Conservation (phyloP, 1,284 basidiomycete genomes). For the Cerrena zonata region DNA sequence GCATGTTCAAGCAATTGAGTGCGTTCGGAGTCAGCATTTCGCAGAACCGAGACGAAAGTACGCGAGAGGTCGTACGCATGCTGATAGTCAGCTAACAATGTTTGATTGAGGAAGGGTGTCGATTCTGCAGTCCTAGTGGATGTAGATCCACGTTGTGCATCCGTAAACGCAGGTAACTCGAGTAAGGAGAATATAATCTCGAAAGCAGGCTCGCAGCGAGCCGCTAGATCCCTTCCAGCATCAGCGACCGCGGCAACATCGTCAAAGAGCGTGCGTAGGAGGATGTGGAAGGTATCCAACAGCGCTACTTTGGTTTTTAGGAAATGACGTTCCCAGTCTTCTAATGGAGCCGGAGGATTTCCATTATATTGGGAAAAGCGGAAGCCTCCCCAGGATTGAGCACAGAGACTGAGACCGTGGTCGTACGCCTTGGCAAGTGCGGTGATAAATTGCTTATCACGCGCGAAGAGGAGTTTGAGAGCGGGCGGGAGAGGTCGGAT, state of each 20-base stretch:
- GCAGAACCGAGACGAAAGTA: slow-evolving; percentile 42
- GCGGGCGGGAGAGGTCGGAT: slow-evolving; percentile 45
- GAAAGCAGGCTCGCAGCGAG: slow-evolving; percentile 48
- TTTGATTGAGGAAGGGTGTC: slow-evolving; percentile 59
- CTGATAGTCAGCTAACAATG: slow-evolving; percentile 67
- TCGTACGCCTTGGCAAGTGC: slow-evolving; percentile 57
- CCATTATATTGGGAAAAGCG: slow-evolving; percentile 29
- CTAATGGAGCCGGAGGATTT: slow-evolving; percentile 30
- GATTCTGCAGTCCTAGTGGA: slow-evolving; percentile 11
- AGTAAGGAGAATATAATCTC: slow-evolving; percentile 54
- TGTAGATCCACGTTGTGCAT: slow-evolving; percentile 2
- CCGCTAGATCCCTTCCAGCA: slow-evolving; percentile 36
- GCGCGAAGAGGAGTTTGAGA: slow-evolving; percentile 45
- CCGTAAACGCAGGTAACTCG: slow-evolving; percentile 34
- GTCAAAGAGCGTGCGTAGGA: slow-evolving; percentile 45
- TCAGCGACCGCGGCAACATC: slow-evolving; percentile 36
- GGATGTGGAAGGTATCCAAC: slow-evolving; percentile 59
- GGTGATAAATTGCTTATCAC: slow-evolving; percentile 46
- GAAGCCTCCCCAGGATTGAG: slow-evolving; percentile 57
- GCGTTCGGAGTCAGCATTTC: slow-evolving; percentile 48
- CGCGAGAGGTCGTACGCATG: slow-evolving; percentile 53
- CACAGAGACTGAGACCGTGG: slow-evolving; percentile 44
- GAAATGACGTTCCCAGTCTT: slow-evolving; percentile 65
- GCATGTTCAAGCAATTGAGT: slow-evolving; percentile 50
- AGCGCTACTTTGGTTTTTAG: slow-evolving; percentile 67